These are phyloP conservation scores for Stephanodiscus minutulus DNA, from an alignment of 108 stramenopile genomes.

Conservation along the genomic window DNA sequence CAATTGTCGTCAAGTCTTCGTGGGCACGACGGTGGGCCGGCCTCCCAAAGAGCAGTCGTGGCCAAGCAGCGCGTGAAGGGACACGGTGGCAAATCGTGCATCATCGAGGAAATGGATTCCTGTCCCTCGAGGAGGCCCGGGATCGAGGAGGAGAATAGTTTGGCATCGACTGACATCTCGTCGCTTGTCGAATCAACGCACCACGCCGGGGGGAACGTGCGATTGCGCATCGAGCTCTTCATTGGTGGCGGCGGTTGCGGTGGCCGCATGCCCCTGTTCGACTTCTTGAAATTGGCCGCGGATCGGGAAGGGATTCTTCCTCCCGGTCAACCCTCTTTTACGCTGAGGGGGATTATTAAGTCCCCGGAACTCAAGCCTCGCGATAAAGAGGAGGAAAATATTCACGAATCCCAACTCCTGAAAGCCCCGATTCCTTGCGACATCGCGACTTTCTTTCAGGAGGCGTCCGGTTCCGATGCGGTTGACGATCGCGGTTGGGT, in stretches of 20 bases:
- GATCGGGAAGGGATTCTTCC: not conserved
- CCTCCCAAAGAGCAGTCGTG: not conserved
- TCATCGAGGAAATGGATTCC: constrained; percentile 34
- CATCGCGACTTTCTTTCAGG: not conserved
- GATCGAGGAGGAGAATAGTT: not conserved
- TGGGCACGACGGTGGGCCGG: not conserved
- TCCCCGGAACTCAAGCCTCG: constrained; percentile 26
- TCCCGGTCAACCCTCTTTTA: constrained; percentile 2
- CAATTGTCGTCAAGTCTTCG: not conserved
- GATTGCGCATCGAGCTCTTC: constrained; percentile 29
- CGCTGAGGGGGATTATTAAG: constrained; percentile 13
- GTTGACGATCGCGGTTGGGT: not conserved
- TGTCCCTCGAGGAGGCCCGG: not conserved
- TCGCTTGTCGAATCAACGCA: not conserved
- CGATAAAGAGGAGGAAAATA: not conserved
- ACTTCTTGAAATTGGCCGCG: constrained; percentile 22
- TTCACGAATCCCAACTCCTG: constrained; percentile 34
- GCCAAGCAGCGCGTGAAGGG: constrained; percentile 44
- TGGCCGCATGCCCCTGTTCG: constrained; percentile 6
- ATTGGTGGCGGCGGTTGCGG: not conserved
- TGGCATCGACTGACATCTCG: not conserved
- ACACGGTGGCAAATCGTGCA: constrained; percentile 23
- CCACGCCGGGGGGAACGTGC: not conserved
- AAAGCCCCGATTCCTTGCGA: constrained; percentile 20
- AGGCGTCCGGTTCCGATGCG: not conserved